Evolutionary conservation across 1,139 yeast species (phyloP), one percentile per base, ranked within the genome.

Genomic region (Kurtzmaniella natalensis): DNA sequence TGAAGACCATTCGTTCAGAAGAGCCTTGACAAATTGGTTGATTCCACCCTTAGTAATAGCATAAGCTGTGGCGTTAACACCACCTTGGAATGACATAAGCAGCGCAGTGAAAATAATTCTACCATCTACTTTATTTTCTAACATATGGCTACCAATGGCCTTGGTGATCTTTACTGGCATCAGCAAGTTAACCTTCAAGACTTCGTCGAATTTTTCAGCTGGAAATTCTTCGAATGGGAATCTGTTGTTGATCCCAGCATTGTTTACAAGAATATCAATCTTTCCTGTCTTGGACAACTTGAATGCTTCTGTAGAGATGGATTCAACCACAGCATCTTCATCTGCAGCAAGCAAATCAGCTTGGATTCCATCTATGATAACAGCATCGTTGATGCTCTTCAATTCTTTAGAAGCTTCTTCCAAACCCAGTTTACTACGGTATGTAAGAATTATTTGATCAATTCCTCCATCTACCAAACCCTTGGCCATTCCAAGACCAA

Each of bases 31-130:
- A 33, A 76, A 55, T 30, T 62, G 64, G 26, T 62, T 61, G 20
- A 76, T 53, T 0, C 71, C 81, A 13, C 76, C 77, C 50, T 75
- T 76, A 15, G 78, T 58, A 7, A 76, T 70, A 8, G 76, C 67
- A 47, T 76, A 76, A 1, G 79, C 68, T 3, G 76, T 61, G 25
- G 64, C 56, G 35, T 56, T 48, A 35, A 58, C 25, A 2, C 73
- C 72, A 9, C 75, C 76, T 33, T 63, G 60, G 54, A 59, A 68
- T 0, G 72, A 57, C 37, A 57, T 48, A 32, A 71, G 42, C 3
- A 58, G 53, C 3, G 58, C 58, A 2, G 61, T 56, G 28, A 54
- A 51, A 2, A 56, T 47, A 30, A 56, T 53, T 17, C 47, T 41
- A 2, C 61, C 61, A 16, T 35, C 25, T 13, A 32, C 22, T 6